phyloP scores from a whole-genome alignment of 257 asterid species.

The Forsythia suspensa region DNA sequence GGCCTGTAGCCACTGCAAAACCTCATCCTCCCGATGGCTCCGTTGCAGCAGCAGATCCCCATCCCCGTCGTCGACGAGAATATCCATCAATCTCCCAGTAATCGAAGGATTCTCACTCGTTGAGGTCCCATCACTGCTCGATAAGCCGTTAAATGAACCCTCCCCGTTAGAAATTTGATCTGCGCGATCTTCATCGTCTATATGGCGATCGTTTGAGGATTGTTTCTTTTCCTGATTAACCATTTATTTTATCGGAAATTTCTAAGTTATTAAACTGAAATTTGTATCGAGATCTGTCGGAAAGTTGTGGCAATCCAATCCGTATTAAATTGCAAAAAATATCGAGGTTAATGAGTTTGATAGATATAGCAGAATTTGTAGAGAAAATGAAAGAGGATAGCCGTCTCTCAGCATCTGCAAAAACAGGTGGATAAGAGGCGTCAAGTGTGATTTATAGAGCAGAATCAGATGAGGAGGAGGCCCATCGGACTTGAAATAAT shows the following conservation, averaged over 20 bases:
- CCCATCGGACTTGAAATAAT: not conserved
- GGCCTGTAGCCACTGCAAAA: slow-evolving; percentile 75
- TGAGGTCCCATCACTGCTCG: slow-evolving; percentile 33
- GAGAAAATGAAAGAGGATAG: not conserved
- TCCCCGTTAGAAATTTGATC: slow-evolving; percentile 42
- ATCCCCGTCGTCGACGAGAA: slow-evolving; percentile 51
- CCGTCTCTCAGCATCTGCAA: not conserved
- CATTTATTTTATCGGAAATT: slow-evolving; percentile 30
- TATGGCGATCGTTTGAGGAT: slow-evolving; percentile 36
- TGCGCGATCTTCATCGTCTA: slow-evolving; percentile 41
- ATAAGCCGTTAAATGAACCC: slow-evolving; percentile 29
- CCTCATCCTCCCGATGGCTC: slow-evolving; percentile 46
- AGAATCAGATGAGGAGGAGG: not conserved
- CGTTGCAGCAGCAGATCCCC: slow-evolving; percentile 5
- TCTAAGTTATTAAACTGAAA: slow-evolving; percentile 12
- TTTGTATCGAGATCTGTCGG: not conserved
- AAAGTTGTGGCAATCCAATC: not conserved
- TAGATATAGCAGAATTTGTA: not conserved
- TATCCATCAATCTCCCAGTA: slow-evolving; percentile 52
- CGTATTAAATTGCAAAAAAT: not conserved
- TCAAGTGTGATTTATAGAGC: not conserved
- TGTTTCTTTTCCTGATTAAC: slow-evolving; percentile 48
- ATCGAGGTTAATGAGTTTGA: slow-evolving; percentile 11
- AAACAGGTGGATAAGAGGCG: not conserved
- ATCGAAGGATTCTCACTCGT: slow-evolving; percentile 38